Percentiles rank a stretch among this genome's conserved stretches.
These are phyloP conservation scores for Zychaea mexicana DNA, from an alignment of 371 early-diverging fungal species.

Conservation along the genomic window DNA sequence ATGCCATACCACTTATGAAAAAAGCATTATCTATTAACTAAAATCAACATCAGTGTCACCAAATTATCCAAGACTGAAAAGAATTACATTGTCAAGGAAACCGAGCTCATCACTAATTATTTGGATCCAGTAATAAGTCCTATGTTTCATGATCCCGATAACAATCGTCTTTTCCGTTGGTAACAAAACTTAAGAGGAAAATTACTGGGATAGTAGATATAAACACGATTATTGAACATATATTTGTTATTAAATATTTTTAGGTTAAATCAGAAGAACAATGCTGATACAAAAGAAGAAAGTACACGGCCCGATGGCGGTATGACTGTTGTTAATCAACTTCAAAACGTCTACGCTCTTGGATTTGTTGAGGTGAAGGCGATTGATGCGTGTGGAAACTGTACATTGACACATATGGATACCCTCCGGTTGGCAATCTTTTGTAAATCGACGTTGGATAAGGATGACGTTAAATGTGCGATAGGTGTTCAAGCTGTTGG, in stretches of 20 bases:
- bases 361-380: conserved; percentile 24
- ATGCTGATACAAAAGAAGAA: neutral
- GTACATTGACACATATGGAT: conserved; percentile 14
- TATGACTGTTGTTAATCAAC: conserved; percentile 3
- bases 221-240: neutral
- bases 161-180: conserved; percentile 1
- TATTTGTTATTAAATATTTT: neutral
- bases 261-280: conserved; percentile 9
- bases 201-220: neutral
- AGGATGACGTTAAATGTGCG: conserved; percentile 15
- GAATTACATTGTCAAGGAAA: neutral
- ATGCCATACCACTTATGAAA: neutral
- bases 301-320: conserved; percentile 11
- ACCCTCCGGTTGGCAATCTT: conserved; percentile 17
- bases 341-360: conserved; percentile 9
- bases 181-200: neutral
- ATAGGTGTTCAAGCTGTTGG: conserved; percentile 22
- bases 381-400: conserved; percentile 2
- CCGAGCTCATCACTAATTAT: conserved; percentile 6
- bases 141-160: conserved; percentile 3
- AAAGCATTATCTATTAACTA: neutral
- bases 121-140: conserved; percentile 11
- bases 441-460: conserved; percentile 21
- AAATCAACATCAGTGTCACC: neutral
- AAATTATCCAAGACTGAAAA: conserved; percentile 1